Evolutionary conservation across 768 basidiomycete species (phyloP), one percentile per base, ranked within the genome.

Genomic region (Boletus insuetus): DNA sequence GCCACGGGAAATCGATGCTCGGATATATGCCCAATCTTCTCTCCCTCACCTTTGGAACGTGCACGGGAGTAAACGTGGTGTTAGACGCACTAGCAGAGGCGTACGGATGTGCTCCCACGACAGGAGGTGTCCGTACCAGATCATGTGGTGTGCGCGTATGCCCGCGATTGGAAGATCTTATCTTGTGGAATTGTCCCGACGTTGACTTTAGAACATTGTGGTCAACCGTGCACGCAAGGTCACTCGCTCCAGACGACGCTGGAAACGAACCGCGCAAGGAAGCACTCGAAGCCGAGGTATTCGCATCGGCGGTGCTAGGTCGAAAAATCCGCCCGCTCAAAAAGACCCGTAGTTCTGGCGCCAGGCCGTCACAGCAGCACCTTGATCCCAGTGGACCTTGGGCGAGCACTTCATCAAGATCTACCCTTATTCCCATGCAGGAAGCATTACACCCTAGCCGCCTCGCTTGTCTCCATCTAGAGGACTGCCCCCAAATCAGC

Each of bases 1-100:
- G 75, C 43, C 64, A 74, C 20, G 73, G 72, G 56, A 71, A 64
- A 48, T 67, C 76, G 38, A 72, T 82, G 67, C 70, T 84, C 14
- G 76, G 78, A 8, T 83, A 83, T 68, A 75, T 79, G 69, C 81
- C 80, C 14, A 69, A 73, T 56, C 77, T 83, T 46, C 66, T 70
- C 29, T 77, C 76, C 10, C 68, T 84, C 31, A 74, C 78, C 13
- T 63, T 84, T 39, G 79, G 80, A 54, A 66, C 64, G 12, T 83
- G 82, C 65, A 64, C 67, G 1, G 77, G 80, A 24, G 74, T 75
- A 20, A 69, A 65, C 32, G 69, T 55, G 49, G 57, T 83, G 43
- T 61, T 83, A 41, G 71, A 70, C 6, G 73, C 72, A 17, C 66
- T 83, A 29, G 65, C 73, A 38, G 75, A 79, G 52, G 58, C 71